These are phyloP conservation scores for Discostella stelligeroides DNA, from an alignment of 108 stramenopile genomes.

Conservation along the genomic window DNA sequence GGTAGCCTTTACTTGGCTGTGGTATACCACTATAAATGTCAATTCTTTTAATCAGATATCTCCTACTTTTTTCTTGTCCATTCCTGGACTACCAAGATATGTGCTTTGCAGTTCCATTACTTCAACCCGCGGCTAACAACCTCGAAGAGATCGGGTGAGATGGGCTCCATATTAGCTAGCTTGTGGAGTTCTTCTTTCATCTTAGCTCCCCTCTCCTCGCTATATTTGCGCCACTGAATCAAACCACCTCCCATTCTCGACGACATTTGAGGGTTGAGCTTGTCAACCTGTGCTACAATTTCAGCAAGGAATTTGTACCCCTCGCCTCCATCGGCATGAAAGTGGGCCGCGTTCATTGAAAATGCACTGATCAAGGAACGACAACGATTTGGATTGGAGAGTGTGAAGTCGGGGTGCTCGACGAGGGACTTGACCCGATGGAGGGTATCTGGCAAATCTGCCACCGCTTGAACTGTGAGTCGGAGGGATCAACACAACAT, in stretches of 20 bases:
- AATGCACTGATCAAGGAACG: conserved; percentile 69
- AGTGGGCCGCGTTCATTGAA: conserved; percentile 60
- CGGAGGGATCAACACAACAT: neutral
- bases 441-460: conserved; percentile 49
- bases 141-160: conserved; percentile 57
- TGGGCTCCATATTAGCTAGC: conserved; percentile 45
- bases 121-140: conserved; percentile 54
- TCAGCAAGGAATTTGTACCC: conserved; percentile 81
- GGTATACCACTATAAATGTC: no score
- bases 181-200: conserved; percentile 49
- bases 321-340: conserved; percentile 75
- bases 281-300: conserved; percentile 41
- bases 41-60: no score
- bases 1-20: neutral
- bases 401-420: conserved; percentile 73
- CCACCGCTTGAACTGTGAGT: conserved; percentile 59
- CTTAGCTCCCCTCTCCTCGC: conserved; percentile 37
- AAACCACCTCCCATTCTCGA: conserved; percentile 65
- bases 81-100: no score
- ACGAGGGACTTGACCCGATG: conserved; percentile 45
- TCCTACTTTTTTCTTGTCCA: no score
- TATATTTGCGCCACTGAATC: conserved; percentile 51
- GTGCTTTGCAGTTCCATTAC: conserved; percentile 5
- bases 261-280: conserved; percentile 65
- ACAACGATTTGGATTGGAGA: conserved; percentile 80